phyloP scores from a whole-genome alignment of 352 stramenopile genomes.

The Saprolegnia parasitica region DNA sequence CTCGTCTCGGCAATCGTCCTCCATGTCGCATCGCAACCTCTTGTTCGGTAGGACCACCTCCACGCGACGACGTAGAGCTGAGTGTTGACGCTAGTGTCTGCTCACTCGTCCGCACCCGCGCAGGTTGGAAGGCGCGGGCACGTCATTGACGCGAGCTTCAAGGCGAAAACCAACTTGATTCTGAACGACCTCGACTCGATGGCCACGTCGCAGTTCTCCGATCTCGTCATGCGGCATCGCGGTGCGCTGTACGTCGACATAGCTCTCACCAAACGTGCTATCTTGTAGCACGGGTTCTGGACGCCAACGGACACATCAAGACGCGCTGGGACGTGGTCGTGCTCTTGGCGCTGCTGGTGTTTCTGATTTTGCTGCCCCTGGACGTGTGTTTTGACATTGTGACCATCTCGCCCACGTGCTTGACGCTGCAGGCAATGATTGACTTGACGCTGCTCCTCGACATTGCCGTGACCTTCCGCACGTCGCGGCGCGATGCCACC shows the following conservation, averaged over 20 bases:
- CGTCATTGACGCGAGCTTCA: too few species aligned
- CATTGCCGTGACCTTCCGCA: background rate
- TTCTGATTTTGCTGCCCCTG: background rate
- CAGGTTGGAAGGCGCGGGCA: too few species aligned
- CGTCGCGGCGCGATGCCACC: background rate
- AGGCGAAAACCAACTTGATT: background rate
- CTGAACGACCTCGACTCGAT: background rate
- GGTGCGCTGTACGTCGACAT: background rate
- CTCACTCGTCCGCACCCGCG: too few species aligned
- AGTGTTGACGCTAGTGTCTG: too few species aligned
- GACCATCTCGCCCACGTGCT: background rate
- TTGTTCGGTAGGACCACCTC: too few species aligned
- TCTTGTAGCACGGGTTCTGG: background rate
- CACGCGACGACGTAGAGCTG: too few species aligned
- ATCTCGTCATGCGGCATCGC: background rate
- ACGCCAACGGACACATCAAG: background rate
- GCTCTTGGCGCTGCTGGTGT: background rate
- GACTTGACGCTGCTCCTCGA: background rate
- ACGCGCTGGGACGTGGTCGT: background rate
- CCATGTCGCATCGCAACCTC: too few species aligned
- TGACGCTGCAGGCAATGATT: background rate
- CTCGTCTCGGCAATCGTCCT: too few species aligned
- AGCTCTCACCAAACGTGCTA: background rate
- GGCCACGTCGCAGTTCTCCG: background rate
- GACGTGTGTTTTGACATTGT: background rate